Evolutionary conservation across 2,329 filamentous ascomycete species (phyloP).

Genomic region (Aureobasidium pullulans): DNA sequence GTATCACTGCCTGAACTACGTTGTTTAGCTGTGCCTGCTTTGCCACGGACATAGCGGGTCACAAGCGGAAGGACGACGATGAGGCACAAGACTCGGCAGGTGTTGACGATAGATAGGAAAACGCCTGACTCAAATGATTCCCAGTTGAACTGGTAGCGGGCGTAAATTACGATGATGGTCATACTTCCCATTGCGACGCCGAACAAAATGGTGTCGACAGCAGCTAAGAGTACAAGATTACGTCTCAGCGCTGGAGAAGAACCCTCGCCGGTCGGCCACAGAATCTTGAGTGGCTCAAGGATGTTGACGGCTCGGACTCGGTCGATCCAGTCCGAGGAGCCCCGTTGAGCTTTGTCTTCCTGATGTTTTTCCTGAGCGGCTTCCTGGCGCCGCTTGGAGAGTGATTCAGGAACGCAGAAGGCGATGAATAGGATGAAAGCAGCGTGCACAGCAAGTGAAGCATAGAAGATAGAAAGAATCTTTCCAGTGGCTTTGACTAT

Average conservation of each 20-base stretch:
- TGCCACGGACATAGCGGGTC: constrained; percentile 67
- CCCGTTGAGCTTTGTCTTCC: constrained; percentile 28
- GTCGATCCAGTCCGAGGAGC: constrained; percentile 37
- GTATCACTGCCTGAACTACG: constrained; percentile 63
- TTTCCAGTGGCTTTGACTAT: constrained; percentile 69
- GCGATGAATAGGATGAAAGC: constrained; percentile 66
- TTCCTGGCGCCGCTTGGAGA: constrained; percentile 65
- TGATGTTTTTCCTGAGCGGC: constrained; percentile 62
- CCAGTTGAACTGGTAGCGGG: constrained; percentile 75
- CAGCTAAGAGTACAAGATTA: constrained; percentile 75
- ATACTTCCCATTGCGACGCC: constrained; percentile 74
- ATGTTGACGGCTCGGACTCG: constrained; percentile 52
- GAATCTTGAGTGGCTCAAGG: constrained; percentile 66
- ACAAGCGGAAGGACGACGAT: constrained; percentile 67
- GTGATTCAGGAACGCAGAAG: constrained; percentile 73
- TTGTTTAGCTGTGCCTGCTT: constrained; percentile 37
- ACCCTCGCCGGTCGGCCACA: constrained; percentile 64
- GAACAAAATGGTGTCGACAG: constrained; percentile 75
- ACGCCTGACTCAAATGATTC: constrained; percentile 69
- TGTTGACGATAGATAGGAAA: constrained; percentile 75
- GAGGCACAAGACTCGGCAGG: constrained; percentile 66
- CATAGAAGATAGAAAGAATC: constrained; percentile 76
- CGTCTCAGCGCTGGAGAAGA: constrained; percentile 56
- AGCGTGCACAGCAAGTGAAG: constrained; percentile 63
- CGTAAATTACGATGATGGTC: constrained; percentile 78